A percentile compares a stretch with the other conserved stretches of the same genome.
Evolutionary conservation across 192 early-diverging fungal species (phyloP).

Genomic region (Backusella macrospora): DNA sequence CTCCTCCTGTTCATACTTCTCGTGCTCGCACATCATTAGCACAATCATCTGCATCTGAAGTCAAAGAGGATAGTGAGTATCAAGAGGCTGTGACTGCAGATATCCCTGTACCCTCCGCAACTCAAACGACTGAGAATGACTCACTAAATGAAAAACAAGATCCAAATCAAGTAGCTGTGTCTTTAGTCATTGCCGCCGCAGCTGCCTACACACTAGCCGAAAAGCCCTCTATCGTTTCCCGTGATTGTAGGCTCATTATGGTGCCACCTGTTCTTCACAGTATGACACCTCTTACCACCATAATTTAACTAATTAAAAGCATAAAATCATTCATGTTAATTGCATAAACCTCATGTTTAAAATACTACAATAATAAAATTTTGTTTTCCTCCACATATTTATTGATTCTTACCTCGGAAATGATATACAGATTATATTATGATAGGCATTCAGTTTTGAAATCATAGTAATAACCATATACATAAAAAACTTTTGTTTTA

Average conservation of each 20-base stretch:
- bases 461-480: too few species aligned
- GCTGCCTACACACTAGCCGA: constrained; percentile 14
- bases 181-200: constrained; percentile 7
- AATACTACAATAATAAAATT: not conserved
- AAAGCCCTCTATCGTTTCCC: not conserved
- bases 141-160: not conserved
- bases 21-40: constrained; percentile 12
- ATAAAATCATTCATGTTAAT: not conserved
- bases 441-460: too few species aligned
- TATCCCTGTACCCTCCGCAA: not conserved
- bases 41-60: not conserved
- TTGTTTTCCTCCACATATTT: not conserved
- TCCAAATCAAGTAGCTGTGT: constrained; percentile 5
- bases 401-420: not conserved
- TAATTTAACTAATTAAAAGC: constrained; percentile 8
- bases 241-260: constrained; percentile 22
- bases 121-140: not conserved
- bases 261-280: constrained; percentile 10
- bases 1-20: not conserved
- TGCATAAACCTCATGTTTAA: constrained; percentile 12
- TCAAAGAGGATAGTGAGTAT: not conserved
- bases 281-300: constrained; percentile 10
- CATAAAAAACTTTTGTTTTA: too few species aligned
- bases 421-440: too few species aligned
- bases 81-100: not conserved